Evolutionary conservation across 306 rosid species (phyloP).

Genomic region (Neltuma alba): DNA sequence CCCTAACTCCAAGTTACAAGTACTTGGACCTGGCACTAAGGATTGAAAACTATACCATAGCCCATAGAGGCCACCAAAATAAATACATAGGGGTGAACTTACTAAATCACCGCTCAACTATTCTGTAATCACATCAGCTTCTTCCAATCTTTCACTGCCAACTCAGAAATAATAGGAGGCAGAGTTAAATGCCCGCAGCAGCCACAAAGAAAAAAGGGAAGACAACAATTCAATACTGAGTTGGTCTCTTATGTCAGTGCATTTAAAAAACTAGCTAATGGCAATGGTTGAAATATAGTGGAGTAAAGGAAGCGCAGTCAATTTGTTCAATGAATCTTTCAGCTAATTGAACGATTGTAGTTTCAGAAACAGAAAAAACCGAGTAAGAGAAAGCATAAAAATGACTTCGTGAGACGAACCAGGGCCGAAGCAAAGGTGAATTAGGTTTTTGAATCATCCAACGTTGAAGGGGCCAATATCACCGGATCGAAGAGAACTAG

Average conservation of each 20-base stretch:
- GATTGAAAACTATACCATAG: not conserved
- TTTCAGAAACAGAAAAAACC: not conserved
- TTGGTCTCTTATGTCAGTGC: not conserved
- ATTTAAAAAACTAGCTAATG: not conserved
- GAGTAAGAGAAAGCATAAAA: not conserved
- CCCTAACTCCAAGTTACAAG: not conserved
- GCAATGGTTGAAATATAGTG: not conserved
- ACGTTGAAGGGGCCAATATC: constrained; percentile 88
- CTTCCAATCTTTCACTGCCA: not conserved
- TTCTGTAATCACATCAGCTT: not conserved
- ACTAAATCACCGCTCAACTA: constrained; percentile 16
- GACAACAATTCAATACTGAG: not conserved
- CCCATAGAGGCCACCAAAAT: not conserved
- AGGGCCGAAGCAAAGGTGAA: constrained; percentile 27
- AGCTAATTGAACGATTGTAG: constrained; percentile 11
- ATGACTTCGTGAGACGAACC: constrained; percentile 36
- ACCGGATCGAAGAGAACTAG: constrained; percentile 79
- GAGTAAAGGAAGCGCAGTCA: constrained; percentile 5
- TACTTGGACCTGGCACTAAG: not conserved
- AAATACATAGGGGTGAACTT: constrained; percentile 1
- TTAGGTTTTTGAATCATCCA: constrained; percentile 49
- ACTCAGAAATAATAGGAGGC: not conserved
- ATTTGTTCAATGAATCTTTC: not conserved
- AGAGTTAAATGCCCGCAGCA: not conserved
- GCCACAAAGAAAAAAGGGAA: not conserved